Evolutionary conservation across 352 stramenopile species (phyloP).

Genomic region (Globisporangium cylindrosporum): DNA sequence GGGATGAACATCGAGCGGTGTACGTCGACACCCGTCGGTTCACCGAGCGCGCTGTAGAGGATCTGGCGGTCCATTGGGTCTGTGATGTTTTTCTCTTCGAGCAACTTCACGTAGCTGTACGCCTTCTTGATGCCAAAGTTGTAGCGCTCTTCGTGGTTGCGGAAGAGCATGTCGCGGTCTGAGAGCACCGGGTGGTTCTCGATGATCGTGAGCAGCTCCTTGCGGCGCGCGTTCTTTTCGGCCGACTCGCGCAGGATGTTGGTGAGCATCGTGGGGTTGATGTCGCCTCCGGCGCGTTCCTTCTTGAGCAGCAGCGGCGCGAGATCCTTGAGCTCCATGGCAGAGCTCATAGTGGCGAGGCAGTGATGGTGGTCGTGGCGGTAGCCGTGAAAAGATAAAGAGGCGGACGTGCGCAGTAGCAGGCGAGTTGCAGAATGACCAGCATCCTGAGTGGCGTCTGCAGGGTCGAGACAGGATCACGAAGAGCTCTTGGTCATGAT

Average conservation of each 20-base stretch:
- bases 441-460: no score
- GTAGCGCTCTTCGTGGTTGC: constrained; percentile 41
- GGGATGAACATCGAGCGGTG: constrained; percentile 64
- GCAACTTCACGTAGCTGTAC: constrained; percentile 35
- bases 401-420: no score
- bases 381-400: no score
- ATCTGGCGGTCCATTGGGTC: constrained; percentile 26
- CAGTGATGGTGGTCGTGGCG: no score
- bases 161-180: constrained; percentile 39
- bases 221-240: constrained; percentile 14
- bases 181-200: constrained; percentile 37
- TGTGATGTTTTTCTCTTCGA: constrained; percentile 28
- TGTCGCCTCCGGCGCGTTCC: constrained; percentile 18
- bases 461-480: no score
- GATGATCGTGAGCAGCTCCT: constrained; percentile 15
- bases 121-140: constrained; percentile 28
- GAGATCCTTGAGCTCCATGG: constrained; percentile 19
- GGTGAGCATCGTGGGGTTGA: constrained; percentile 13
- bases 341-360: no score
- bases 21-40: constrained; percentile 45
- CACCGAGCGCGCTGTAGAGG: constrained; percentile 43
- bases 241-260: constrained; percentile 14
- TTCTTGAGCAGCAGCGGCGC: constrained; percentile 20
- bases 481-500: no score
- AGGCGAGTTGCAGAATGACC: no score